phyloP scores from a whole-genome alignment of 2,329 filamentous ascomycete genomes.

The Sporothrix sp. region DNA sequence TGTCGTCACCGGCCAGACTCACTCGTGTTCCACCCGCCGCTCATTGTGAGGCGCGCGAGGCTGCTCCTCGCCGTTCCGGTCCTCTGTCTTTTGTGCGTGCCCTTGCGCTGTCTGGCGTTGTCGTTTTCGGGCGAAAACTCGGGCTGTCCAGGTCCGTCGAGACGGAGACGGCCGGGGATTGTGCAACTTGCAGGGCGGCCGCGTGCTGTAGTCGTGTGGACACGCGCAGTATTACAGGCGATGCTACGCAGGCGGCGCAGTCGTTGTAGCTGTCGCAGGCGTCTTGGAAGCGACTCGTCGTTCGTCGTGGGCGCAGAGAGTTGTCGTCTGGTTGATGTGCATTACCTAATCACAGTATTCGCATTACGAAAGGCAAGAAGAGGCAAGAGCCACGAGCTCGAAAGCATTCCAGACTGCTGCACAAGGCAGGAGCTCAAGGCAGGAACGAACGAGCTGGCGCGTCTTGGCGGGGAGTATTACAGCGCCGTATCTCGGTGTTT shows the following conservation, averaged over 20 bases:
- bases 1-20: conserved; percentile 23
- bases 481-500: conserved; percentile 9
- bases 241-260: background rate
- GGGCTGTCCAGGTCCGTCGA: too few species aligned
- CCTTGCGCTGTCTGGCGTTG: too few species aligned
- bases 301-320: background rate
- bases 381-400: too few species aligned
- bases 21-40: conserved; percentile 82
- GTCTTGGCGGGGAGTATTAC: too few species aligned
- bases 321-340: background rate
- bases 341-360: too few species aligned
- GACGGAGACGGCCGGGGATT: too few species aligned
- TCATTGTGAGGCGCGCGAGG: conserved; percentile 21
- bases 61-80: background rate
- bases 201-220: background rate
- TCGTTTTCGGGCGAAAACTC: too few species aligned
- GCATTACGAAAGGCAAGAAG: too few species aligned
- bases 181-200: background rate
- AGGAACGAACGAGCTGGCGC: too few species aligned
- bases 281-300: background rate
- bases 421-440: too few species aligned
- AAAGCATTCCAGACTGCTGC: too few species aligned
- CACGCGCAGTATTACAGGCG: background rate
- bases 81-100: too few species aligned
- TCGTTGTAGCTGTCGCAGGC: background rate